Conservation (phyloP, 441 rosid species). For the Arabidopsis hybrid region DNA sequence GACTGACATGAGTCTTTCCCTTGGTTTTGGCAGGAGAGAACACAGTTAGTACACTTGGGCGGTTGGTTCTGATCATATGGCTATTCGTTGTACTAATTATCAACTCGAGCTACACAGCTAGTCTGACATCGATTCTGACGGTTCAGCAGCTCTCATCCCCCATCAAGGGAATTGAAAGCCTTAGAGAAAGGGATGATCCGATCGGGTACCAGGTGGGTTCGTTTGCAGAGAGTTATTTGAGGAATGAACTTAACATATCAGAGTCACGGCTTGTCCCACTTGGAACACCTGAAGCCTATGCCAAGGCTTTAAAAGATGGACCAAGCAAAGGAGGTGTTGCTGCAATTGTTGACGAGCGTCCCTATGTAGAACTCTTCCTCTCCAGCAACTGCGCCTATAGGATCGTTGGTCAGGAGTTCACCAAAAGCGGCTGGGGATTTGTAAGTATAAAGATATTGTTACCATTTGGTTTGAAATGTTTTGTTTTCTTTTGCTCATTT, state of each 20-base stretch:
- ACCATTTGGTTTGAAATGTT: neutral
- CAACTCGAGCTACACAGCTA: conserved; percentile 96
- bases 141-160: conserved; percentile 89
- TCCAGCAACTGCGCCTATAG: conserved; percentile 75
- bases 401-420: conserved; percentile 82
- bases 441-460: conserved; percentile 54
- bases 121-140: conserved; percentile 89
- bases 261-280: conserved; percentile 75
- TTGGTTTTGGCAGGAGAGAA: conserved; percentile 73
- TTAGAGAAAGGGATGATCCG: conserved; percentile 63
- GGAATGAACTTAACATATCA: conserved; percentile 71
- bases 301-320: conserved; percentile 66
- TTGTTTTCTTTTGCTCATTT: neutral
- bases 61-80: conserved; percentile 86
- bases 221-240: conserved; percentile 74
- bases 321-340: conserved; percentile 85
- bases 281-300: conserved; percentile 82
- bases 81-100: conserved; percentile 90
- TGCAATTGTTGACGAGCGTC: conserved; percentile 86
- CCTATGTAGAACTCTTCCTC: conserved; percentile 81
- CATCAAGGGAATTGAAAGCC: conserved; percentile 74
- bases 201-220: conserved; percentile 90
- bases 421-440: conserved; percentile 93
- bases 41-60: conserved; percentile 84
- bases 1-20: conserved; percentile 32